Percentiles rank a stretch among this genome's conserved stretches.
phyloP scores from a whole-genome alignment of 225 moss, liverwort and hornwort species.

The Asterella californica region DNA sequence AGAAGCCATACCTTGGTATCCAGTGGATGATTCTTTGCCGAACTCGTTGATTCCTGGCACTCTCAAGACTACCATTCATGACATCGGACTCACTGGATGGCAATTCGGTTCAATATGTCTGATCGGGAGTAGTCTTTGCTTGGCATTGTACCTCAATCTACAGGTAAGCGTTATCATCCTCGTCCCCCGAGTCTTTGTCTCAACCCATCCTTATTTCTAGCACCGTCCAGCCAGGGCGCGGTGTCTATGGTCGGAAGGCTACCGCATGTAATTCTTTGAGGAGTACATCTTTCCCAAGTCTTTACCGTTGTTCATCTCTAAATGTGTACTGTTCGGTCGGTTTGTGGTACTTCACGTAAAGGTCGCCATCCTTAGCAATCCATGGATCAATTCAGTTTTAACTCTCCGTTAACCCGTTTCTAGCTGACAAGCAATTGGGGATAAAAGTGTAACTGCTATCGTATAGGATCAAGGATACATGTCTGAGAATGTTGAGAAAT shows the following conservation, averaged over 20 bases:
- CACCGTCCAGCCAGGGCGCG: too few species aligned
- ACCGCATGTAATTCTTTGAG: background rate
- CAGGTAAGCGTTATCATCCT: constrained; percentile 38
- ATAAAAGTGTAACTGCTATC: too few species aligned
- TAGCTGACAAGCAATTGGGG: background rate
- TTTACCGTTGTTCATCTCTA: background rate
- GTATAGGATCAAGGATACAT: background rate
- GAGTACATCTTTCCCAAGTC: background rate
- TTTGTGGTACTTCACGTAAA: background rate
- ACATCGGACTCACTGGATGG: constrained; percentile 45
- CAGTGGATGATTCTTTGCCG: background rate
- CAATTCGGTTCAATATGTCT: constrained; percentile 64
- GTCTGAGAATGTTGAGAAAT: background rate
- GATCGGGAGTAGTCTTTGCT: constrained; percentile 38
- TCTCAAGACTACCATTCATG: background rate
- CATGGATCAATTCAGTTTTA: too few species aligned
- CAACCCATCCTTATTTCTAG: background rate
- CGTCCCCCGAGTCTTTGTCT: too few species aligned
- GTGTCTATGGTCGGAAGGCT: background rate
- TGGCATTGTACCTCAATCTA: constrained; percentile 49
- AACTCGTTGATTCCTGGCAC: background rate
- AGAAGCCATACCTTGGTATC: constrained; percentile 12
- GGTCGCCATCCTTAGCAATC: background rate
- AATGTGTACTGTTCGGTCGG: background rate
- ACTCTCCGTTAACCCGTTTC: too few species aligned